A percentile compares a stretch with the other conserved stretches of the same genome.
These are phyloP conservation scores for Aspergillus luchuensis DNA, from an alignment of 2,329 filamentous ascomycete genomes.

Conservation along the genomic window DNA sequence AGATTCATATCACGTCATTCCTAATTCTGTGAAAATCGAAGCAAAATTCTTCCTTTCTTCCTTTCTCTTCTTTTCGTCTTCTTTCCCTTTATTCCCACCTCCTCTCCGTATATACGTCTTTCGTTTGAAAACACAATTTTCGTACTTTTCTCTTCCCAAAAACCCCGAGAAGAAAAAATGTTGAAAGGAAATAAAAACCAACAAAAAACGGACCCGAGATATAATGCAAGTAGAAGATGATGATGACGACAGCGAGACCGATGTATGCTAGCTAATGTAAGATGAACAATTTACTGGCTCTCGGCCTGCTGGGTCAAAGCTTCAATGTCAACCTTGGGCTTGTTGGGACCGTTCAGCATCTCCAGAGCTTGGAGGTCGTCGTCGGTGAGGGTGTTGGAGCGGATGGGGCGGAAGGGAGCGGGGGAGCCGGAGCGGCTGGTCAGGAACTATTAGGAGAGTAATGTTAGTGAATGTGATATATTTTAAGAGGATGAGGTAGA, in stretches of 20 bases:
- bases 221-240: neutral
- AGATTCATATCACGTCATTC: conserved; percentile 7
- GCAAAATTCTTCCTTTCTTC: neutral
- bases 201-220: neutral
- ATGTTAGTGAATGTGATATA: neutral
- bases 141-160: conserved; percentile 2
- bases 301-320: conserved; percentile 42
- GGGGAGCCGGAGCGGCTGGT: conserved; percentile 70
- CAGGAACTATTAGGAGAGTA: conserved; percentile 61
- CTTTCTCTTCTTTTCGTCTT: conserved; percentile 1
- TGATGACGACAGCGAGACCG: conserved; percentile 1
- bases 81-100: neutral
- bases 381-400: conserved; percentile 53
- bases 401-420: conserved; percentile 61
- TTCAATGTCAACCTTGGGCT: conserved; percentile 41
- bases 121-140: neutral
- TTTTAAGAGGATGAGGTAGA: neutral
- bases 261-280: neutral
- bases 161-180: neutral
- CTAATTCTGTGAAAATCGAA: conserved; percentile 5
- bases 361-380: conserved; percentile 50
- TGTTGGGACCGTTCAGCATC: conserved; percentile 35
- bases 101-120: no score
- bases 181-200: neutral
- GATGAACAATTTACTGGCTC: conserved; percentile 25